These are phyloP conservation scores for Bretschneidera sinensis DNA, from an alignment of 345 rosid species.

Conservation along the genomic window DNA sequence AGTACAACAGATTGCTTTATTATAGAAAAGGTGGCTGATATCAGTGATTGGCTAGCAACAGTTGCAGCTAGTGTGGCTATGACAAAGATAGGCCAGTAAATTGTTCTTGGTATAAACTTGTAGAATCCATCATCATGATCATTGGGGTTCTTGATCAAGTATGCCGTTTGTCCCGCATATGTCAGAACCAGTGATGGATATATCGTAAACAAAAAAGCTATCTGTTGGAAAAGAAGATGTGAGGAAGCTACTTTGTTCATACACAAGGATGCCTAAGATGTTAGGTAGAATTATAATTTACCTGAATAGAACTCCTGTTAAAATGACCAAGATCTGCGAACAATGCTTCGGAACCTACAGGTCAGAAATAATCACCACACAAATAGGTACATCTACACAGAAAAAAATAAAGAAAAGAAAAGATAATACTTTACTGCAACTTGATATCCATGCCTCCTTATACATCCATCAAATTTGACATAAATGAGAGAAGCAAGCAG, in stretches of 20 bases:
- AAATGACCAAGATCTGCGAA: slow-evolving; percentile 81
- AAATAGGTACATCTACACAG: neutral
- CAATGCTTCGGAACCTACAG: slow-evolving; percentile 62
- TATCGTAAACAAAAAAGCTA: slow-evolving; percentile 51
- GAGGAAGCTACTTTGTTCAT: slow-evolving; percentile 4
- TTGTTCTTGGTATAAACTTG: slow-evolving; percentile 43
- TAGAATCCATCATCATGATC: slow-evolving; percentile 60
- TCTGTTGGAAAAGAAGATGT: slow-evolving; percentile 30
- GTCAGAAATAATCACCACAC: neutral
- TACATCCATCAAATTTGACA: slow-evolving; percentile 1
- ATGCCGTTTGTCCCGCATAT: slow-evolving; percentile 69
- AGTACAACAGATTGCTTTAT: slow-evolving; percentile 77
- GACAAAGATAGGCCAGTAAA: slow-evolving; percentile 67
- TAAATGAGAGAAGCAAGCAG: neutral
- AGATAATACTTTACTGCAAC: neutral
- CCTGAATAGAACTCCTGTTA: slow-evolving; percentile 57
- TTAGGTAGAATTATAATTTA: slow-evolving; percentile 3
- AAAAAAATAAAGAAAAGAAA: neutral
- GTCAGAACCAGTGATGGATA: slow-evolving; percentile 67
- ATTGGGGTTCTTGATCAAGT: slow-evolving; percentile 54
- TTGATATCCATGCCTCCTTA: neutral
- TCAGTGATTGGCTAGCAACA: slow-evolving; percentile 69
- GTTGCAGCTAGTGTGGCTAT: slow-evolving; percentile 53
- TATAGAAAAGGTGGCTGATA: slow-evolving; percentile 69
- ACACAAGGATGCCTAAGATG: neutral